Conservation (phyloP, 2,329 filamentous ascomycete species). For the Penicillium palitans region DNA sequence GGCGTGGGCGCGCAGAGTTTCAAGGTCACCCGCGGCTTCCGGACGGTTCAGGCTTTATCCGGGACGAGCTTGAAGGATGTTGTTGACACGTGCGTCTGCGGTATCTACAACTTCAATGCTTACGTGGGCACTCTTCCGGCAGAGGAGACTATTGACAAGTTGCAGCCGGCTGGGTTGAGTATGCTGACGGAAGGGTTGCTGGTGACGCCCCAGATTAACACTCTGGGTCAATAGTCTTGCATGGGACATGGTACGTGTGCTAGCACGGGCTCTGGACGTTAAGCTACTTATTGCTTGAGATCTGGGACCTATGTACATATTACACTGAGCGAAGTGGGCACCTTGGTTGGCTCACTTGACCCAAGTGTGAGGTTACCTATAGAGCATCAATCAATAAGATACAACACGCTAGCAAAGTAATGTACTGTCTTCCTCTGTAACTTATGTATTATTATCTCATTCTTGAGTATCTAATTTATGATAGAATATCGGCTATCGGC, state of each 20-base stretch:
- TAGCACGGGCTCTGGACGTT: not conserved
- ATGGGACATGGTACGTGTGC: not conserved
- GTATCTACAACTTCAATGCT: constrained; percentile 59
- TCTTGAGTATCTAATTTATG: not conserved
- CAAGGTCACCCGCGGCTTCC: constrained; percentile 43
- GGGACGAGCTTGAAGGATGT: constrained; percentile 55
- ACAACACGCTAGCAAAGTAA: not conserved
- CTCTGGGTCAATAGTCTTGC: constrained; percentile 16
- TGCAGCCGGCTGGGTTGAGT: constrained; percentile 37
- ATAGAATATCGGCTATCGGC: no score
- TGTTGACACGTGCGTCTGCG: constrained; percentile 48
- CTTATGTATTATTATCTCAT: not conserved
- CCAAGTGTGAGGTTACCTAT: not conserved
- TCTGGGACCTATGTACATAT: not conserved
- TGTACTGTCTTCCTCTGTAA: not conserved
- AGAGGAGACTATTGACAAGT: constrained; percentile 34
- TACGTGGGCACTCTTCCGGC: constrained; percentile 55
- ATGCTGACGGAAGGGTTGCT: constrained; percentile 32
- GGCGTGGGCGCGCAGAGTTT: constrained; percentile 52
- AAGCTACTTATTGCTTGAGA: not conserved
- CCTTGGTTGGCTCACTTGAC: not conserved
- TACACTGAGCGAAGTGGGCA: not conserved
- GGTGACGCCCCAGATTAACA: constrained; percentile 32
- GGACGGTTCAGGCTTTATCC: constrained; percentile 41
- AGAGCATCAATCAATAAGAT: not conserved